Base-by-base conservation (phyloP, 1,284 basidiomycete genomes). In the Melampsora americana region DNA sequence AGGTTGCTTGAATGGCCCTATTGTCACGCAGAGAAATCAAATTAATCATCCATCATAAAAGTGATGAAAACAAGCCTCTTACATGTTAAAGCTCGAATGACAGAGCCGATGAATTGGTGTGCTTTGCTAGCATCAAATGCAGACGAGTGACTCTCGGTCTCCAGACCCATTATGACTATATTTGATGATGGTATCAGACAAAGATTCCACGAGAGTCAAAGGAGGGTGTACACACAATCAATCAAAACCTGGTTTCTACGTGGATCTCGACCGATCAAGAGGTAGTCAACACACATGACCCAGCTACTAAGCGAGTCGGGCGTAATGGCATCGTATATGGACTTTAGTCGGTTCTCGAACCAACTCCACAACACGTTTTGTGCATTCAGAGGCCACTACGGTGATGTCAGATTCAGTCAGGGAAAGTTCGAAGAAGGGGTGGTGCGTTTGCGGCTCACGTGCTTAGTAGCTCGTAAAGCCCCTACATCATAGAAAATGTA, bases 161-260 rank as follows among this genome's bases (percentile, higher is more conserved):
- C 70, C 62, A 72, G 46, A 28, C 53, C 65, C 42, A 72, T 53
- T 53, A 72, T 66, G 35, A 72, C 70, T 72, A 56, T 28, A 39
- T 12, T 28, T 7, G n/a, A 66, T 20, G 50, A 69, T 39, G 81
- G 12, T 1, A 44, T 78, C 30, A 76, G 78, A 28, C 79, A 28
- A 23, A 28, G 78, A 18, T 77, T 69, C 4, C 79, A 80, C 1
- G 77, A 77, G 44, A 74, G 18, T 2, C 16, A 42, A 59, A 67
- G 23, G n/a, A 35, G 18, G 32, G 78, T 61, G 23, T 79, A 75
- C 39, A 80, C 69, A 72, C 79, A 96, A 79, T 91, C 86, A 46
- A 96, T 86, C 35, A 99, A 84, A 3, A 88, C 87, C 77, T 88
- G 85, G 80, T 89, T 89, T 26, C 95, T 88, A 39, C 94, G 90